phyloP scores from a whole-genome alignment of 2,329 filamentous ascomycete species.

The Neopestalotiopsis clavispora region DNA sequence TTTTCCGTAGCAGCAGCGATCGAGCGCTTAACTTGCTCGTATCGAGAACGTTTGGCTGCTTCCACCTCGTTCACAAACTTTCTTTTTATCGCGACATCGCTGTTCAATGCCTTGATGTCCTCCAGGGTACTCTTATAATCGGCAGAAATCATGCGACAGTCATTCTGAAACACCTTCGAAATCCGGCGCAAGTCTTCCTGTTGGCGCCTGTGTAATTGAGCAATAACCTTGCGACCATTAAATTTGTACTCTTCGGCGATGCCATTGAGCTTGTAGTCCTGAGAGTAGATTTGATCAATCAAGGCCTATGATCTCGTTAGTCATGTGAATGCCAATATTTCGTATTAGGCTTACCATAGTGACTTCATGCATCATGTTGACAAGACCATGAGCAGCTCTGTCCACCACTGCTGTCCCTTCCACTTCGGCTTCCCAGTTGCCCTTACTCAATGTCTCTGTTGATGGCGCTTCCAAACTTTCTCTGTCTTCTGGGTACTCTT shows the following conservation, averaged over 20 bases:
- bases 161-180: background rate
- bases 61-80: background rate
- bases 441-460: background rate
- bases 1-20: background rate
- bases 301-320: background rate
- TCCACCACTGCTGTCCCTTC: background rate
- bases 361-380: background rate
- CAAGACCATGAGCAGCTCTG: background rate
- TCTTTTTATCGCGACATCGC: background rate
- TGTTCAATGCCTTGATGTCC: background rate
- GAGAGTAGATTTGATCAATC: background rate
- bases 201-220: background rate
- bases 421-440: background rate
- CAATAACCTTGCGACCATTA: slow-evolving; percentile 6
- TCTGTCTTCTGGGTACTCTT: no score
- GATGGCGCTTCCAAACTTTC: no score
- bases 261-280: background rate
- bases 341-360: background rate
- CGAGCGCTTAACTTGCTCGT: background rate
- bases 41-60: background rate
- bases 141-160: background rate
- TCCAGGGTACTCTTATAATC: background rate
- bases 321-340: background rate
- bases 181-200: background rate
- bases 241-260: background rate